A percentile compares a stretch with the other conserved stretches of the same genome.
phyloP scores from a whole-genome alignment of 345 rosid species.

The Brassica incana region DNA sequence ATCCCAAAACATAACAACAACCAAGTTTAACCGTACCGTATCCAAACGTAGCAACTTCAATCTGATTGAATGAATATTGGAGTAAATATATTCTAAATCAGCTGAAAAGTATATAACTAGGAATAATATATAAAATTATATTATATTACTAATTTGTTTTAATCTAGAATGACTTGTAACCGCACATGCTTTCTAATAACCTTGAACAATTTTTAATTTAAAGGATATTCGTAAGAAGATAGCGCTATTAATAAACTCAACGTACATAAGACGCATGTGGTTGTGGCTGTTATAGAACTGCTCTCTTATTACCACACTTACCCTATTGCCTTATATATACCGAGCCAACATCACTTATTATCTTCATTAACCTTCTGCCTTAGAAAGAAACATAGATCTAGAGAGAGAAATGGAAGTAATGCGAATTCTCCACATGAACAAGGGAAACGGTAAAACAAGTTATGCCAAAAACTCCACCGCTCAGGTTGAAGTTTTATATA shows the following conservation, averaged over 20 bases:
- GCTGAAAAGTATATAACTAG: neutral
- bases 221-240: neutral
- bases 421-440: constrained; percentile 68
- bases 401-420: constrained; percentile 43
- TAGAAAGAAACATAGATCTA: neutral
- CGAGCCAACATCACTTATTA: constrained; percentile 24
- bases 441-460: constrained; percentile 75
- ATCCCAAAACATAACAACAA: neutral
- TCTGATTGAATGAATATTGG: neutral
- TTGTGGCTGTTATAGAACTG: constrained; percentile 10
- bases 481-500: constrained; percentile 49
- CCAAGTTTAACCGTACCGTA: neutral
- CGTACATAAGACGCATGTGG: constrained; percentile 20
- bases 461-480: constrained; percentile 63
- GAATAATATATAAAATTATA: neutral
- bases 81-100: neutral
- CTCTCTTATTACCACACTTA: neutral
- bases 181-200: neutral
- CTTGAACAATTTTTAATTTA: neutral
- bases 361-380: constrained; percentile 30
- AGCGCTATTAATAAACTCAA: neutral
- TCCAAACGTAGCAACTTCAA: neutral
- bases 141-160: neutral
- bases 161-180: neutral
- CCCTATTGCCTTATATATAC: constrained; percentile 31